Evolutionary conservation across 495 filamentous ascomycete genomes (phyloP), one percentile per base, ranked within the genome.

Genomic region (Podospora didyma): DNA sequence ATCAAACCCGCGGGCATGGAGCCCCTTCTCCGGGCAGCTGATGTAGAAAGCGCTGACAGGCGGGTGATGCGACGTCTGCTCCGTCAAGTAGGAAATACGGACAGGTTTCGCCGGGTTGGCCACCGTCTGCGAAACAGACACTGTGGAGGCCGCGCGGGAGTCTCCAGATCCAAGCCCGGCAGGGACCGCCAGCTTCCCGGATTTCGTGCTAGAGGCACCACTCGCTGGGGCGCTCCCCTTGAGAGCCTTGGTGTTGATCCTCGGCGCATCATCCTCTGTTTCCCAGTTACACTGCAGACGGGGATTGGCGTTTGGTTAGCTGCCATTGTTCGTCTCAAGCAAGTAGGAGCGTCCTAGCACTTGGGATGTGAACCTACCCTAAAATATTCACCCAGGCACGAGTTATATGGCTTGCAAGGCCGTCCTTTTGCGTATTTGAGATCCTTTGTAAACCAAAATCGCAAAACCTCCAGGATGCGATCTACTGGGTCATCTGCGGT

Each of bases 381-480:
- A 74, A 98, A 98, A 74, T 97, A 97, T 73, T 98, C 94, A n/a
- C 94, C 94, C 41, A 98, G 72, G 7, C 90, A 89, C 37, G 92
- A 96, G 70, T 98, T 98, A 73, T 98, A 98, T 7, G 94, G 94
- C 71, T 98, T 98, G 82, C 91, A 96, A 10, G 94, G 94, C 75
- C 92, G 96, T 46, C 94, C 93, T 71, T 97, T 97, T 62, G 96
- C 90, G 64, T 96, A 98, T 84, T 97, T 98, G 80, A 98, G 69
- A 68, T 98, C 94, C 68, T 97, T 97, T 22, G 94, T 96, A 62
- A 97, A 97, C 94, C 94, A 98, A 69, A 98, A 98, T 34, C 94
- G 84, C 64, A 96, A 73, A 31, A 95, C 88, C 58, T 88, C 92
- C 41, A 98, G 80, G 87, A 96, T 97, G 54, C 94, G 91, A 58